Base-by-base conservation (phyloP, 331 rosid species). In the Pyrus hybrid region DNA sequence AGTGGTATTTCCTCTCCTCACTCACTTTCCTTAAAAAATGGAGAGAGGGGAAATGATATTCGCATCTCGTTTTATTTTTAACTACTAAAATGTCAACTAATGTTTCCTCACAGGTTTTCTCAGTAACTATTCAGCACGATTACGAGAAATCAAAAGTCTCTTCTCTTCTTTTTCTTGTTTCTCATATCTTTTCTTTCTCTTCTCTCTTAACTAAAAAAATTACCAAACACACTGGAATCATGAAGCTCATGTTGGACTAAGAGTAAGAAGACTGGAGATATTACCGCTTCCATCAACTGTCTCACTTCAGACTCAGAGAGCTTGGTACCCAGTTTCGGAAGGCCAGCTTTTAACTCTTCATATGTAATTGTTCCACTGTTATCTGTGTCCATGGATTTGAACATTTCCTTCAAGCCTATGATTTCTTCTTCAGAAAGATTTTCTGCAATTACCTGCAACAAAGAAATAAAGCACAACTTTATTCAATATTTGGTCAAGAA, bases 321-420 rank as follows among this genome's bases (percentile, higher is more conserved):
- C 87, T 88, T 93, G 43, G 86, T 88, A 68, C 97, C 97, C 43
- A 93, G 82, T 86, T 91, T 93, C 7, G 86, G 96, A 77, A 93
- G 93, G 79, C 98, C 98, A 32, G 93, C 98, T 70, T 91, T 90
- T 84, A 93, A 87, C 84, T 93, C 98, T 72, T 93, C 98, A 70
- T 51, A 93, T 63, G n/a, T n/a, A n/a, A n/a, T n/a, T n/a, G n/a
- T n/a, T n/a, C n/a, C n/a, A n/a, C n/a, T n/a, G n/a, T n/a, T n/a
- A n/a, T n/a, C n/a, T n/a, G n/a, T n/a, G n/a, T n/a, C n/a, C n/a
- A n/a, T n/a, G n/a, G n/a, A n/a, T 86, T 91, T 93, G 83, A 91
- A 91, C 97, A 93, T 91, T 83, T 93, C 98, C 85, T 93, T 93
- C 85, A 93, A 81, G 76, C 98, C 98, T 61, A 87, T 88, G 47